Conservation (phyloP, 306 rosid species). For the Hylodesmum podocarpum region DNA sequence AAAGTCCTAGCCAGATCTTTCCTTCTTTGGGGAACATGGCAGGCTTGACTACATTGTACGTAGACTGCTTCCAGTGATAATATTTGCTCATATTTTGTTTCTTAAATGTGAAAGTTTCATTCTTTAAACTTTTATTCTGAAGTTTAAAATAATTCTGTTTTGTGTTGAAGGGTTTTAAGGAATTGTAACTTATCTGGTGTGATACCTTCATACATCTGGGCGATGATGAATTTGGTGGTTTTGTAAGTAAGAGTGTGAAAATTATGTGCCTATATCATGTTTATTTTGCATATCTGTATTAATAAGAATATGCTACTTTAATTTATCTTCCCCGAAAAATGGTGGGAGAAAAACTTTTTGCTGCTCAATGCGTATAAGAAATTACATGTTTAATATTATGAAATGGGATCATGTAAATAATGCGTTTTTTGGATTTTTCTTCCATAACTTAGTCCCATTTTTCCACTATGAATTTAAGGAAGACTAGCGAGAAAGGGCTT, state of each 20-base stretch:
- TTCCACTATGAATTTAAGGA: neutral
- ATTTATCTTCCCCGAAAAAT: neutral
- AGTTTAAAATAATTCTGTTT: constrained; percentile 19
- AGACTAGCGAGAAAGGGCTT: neutral
- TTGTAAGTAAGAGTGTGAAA: constrained; percentile 52
- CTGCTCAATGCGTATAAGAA: neutral
- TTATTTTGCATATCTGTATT: neutral
- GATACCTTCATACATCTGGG: constrained; percentile 68
- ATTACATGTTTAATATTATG: neutral
- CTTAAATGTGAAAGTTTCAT: neutral
- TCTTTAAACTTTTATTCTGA: constrained; percentile 9
- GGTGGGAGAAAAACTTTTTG: neutral
- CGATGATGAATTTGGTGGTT: constrained; percentile 20
- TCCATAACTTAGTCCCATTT: neutral
- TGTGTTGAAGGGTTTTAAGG: constrained; percentile 61
- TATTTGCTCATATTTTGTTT: neutral
- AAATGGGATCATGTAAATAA: neutral
- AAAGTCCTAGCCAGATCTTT: constrained; percentile 58
- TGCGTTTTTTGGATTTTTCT: neutral
- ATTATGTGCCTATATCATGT: neutral
- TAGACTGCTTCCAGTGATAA: constrained; percentile 7
- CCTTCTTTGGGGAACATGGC: constrained; percentile 45
- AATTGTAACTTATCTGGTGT: constrained; percentile 69
- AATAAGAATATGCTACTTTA: neutral
- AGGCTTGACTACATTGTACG: constrained; percentile 53